Conservation (phyloP, 2,329 filamentous ascomycete species). For the Pseudogymnoascus sp. region DNA sequence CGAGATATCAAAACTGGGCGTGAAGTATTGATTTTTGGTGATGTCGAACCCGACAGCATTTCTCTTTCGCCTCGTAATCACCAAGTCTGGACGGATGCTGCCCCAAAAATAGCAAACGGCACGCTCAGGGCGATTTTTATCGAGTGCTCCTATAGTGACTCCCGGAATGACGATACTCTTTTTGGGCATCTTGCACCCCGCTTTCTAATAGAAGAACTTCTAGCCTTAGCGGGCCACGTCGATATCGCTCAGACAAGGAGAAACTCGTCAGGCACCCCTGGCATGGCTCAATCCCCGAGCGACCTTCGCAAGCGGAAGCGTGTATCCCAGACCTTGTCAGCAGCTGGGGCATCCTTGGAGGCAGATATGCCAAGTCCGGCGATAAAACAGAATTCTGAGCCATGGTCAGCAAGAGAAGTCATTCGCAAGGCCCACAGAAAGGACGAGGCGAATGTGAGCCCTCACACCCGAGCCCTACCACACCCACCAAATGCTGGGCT, state of each 20-base stretch:
- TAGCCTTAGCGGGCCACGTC: slow-evolving; percentile 48
- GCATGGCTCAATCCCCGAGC: background rate
- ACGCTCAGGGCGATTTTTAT: slow-evolving; percentile 78
- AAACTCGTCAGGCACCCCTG: slow-evolving; percentile 8
- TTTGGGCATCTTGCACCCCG: slow-evolving; percentile 85
- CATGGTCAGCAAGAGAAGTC: background rate
- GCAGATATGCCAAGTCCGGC: slow-evolving; percentile 12
- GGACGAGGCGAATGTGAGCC: slow-evolving; percentile 1
- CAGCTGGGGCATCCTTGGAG: slow-evolving; percentile 15
- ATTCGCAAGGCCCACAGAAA: background rate
- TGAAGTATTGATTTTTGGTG: slow-evolving; percentile 89
- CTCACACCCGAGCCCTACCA: slow-evolving; percentile 6
- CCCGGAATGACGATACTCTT: slow-evolving; percentile 65
- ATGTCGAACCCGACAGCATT: slow-evolving; percentile 85
- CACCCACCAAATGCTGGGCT: background rate
- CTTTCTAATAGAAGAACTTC: slow-evolving; percentile 73
- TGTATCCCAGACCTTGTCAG: slow-evolving; percentile 13
- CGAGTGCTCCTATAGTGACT: slow-evolving; percentile 88
- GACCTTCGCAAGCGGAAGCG: slow-evolving; percentile 53
- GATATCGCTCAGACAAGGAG: background rate
- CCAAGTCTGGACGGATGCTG: slow-evolving; percentile 81
- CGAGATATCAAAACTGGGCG: slow-evolving; percentile 60
- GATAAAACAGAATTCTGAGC: background rate
- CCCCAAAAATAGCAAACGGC: slow-evolving; percentile 69
- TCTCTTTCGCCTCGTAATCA: slow-evolving; percentile 73